These are phyloP conservation scores for Leccinum longicurvipes DNA, from an alignment of 768 basidiomycete species.

Conservation along the genomic window DNA sequence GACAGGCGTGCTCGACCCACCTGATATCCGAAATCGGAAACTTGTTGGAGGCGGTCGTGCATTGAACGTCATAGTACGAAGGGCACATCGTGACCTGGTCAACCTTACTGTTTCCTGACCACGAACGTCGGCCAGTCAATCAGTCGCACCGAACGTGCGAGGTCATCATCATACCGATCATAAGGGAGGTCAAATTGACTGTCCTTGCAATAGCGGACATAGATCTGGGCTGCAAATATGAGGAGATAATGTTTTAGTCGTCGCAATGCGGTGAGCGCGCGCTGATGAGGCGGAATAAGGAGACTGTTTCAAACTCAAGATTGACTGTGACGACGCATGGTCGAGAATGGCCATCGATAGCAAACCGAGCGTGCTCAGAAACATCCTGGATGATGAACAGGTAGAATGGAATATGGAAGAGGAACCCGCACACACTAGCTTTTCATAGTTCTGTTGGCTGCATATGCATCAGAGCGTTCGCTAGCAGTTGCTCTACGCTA, in stretches of 20 bases:
- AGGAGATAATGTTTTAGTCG: constrained; percentile 45
- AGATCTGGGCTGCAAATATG: constrained; percentile 32
- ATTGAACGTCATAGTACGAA: constrained; percentile 52
- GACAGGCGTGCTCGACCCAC: neutral
- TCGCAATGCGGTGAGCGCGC: neutral
- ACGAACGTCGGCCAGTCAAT: neutral
- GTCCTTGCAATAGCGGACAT: too few relatives aligned
- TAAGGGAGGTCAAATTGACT: constrained; percentile 3
- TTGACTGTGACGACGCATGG: constrained; percentile 19
- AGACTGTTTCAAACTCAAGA: constrained; percentile 10
- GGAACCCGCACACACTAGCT: too few relatives aligned
- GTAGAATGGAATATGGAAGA: too few relatives aligned
- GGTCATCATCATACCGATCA: constrained; percentile 39
- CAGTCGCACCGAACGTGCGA: neutral
- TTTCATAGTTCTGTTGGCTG: too few relatives aligned
- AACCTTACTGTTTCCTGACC: constrained; percentile 41
- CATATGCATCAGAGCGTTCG: too few relatives aligned
- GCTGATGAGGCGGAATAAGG: too few relatives aligned
- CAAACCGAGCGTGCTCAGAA: constrained; percentile 9
- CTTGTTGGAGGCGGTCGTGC: constrained; percentile 42
- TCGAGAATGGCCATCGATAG: constrained; percentile 15
- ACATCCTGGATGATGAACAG: constrained; percentile 3
- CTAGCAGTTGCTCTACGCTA: too few relatives aligned
- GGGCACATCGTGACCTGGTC: constrained; percentile 37
- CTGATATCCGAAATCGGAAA: constrained; percentile 40